Evolutionary conservation across 441 rosid genomes (phyloP).

Genomic region (Pelargonium myrrhifolium): DNA sequence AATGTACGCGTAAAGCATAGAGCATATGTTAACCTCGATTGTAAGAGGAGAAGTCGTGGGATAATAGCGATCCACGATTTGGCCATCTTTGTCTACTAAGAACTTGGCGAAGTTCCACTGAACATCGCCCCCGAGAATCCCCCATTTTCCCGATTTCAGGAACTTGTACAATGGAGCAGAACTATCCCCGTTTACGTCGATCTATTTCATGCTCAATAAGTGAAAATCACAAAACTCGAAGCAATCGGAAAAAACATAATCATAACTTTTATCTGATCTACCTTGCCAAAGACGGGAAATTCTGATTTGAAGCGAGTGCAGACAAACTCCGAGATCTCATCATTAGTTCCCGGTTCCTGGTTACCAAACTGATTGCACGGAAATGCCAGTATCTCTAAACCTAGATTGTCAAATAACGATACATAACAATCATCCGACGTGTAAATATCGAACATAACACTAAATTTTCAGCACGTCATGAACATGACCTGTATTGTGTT

Average conservation of each 20-base stretch:
- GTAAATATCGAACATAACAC: no score
- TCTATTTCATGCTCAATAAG: slow-evolving; percentile 25
- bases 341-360: slow-evolving; percentile 77
- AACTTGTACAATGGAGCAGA: slow-evolving; percentile 65
- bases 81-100: slow-evolving; percentile 57
- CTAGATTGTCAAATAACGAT: slow-evolving; percentile 13
- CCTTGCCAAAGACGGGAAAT: slow-evolving; percentile 79
- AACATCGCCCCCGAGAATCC: slow-evolving; percentile 78
- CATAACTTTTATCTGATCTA: slow-evolving; percentile 12
- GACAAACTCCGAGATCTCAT: slow-evolving; percentile 57
- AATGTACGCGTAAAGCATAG: background rate
- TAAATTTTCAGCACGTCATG: no score
- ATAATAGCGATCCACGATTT: slow-evolving; percentile 65
- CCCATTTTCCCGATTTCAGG: slow-evolving; percentile 82
- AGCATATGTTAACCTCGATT: slow-evolving; percentile 44
- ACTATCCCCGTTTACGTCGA: slow-evolving; percentile 72
- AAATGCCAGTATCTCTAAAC: slow-evolving; percentile 78
- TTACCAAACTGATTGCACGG: slow-evolving; percentile 93
- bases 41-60: slow-evolving; percentile 78
- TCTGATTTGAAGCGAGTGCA: slow-evolving; percentile 79
- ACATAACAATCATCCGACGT: no score
- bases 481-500: no score
- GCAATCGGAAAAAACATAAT: background rate
- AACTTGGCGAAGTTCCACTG: slow-evolving; percentile 95
- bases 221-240: background rate